Percentiles rank a stretch among this genome's conserved stretches.
Evolutionary conservation across 108 stramenopile genomes (phyloP).

Genomic region (Nitzschia putrida): DNA sequence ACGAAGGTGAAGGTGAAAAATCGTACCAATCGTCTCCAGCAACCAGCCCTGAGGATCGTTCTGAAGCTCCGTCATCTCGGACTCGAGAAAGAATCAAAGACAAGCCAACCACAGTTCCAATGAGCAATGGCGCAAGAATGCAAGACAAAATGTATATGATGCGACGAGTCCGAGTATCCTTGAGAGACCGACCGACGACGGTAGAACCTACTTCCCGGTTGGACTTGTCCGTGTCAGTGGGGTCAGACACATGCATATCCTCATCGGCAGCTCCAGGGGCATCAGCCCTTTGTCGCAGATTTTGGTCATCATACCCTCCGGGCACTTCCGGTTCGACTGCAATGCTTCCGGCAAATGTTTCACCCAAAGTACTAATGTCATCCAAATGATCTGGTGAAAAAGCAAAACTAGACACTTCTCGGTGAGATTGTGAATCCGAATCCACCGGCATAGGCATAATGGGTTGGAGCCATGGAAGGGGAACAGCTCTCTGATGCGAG

Average conservation of each 20-base stretch:
- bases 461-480: too few species aligned
- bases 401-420: not conserved
- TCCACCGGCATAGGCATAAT: too few species aligned
- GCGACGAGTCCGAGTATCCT: not conserved
- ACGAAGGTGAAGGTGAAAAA: too few species aligned
- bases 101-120: conserved; percentile 4
- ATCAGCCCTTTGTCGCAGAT: not conserved
- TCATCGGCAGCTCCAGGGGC: not conserved
- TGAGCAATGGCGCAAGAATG: not conserved
- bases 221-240: not conserved
- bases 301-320: not conserved
- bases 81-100: not conserved
- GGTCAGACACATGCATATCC: not conserved
- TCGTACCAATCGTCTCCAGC: too few species aligned
- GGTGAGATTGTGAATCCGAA: too few species aligned
- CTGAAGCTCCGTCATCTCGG: conserved; percentile 1
- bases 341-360: not conserved
- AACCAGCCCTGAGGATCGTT: too few species aligned
- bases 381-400: not conserved
- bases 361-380: conserved; percentile 3
- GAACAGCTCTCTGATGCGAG: too few species aligned
- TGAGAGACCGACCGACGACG: not conserved
- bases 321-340: not conserved
- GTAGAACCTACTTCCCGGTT: not conserved
- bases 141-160: not conserved